Base-by-base conservation (phyloP, 345 rosid species). In the Syzygium grande region DNA sequence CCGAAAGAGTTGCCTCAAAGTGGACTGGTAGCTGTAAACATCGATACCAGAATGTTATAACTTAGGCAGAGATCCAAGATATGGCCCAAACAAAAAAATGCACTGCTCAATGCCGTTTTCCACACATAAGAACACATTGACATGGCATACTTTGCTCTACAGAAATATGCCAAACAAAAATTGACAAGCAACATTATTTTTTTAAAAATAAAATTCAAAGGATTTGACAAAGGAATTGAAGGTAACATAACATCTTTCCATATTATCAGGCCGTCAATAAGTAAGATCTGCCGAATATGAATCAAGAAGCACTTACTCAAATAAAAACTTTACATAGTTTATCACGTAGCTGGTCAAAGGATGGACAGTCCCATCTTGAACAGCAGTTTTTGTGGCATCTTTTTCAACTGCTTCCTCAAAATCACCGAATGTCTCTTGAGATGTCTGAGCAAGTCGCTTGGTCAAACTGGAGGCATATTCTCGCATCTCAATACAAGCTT, bases 331-430 rank as follows among this genome's bases (percentile, higher is more conserved):
- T 84, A 98, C 98, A 34, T 98, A 96, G 87, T 98, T 96, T 87
- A 98, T 98, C 86, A 98, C 98, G 77, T 98, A 98, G 96, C 99
- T 98, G 49, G 99, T 98, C 89, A 98, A 92, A 51, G 99, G 99
- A 92, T 98, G 99, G 51, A 98, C 98, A 5, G 99, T 96, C 93
- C 99, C 99, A 90, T 98, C 99, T 88, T 93, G 93, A 92, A 98
- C 98, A 8, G 98, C 94, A 49, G 99, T 95, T 91, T 92, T 98
- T n/a, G 99, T 98, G 63, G 98, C 98, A 93, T 98, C 99, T 58
- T 95, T 98, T 88, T 95, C 99, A 41, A 98, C 99, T 0, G 98
- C 99, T 91, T 96, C 99, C 94, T 96, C 98, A 88, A 98, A 98
- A 94, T 96, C 99, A 80, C 89, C 95, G 88, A 98, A 98, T 15